Base-by-base conservation (phyloP, 306 rosid species). In the Trichosanthes truncata region DNA sequence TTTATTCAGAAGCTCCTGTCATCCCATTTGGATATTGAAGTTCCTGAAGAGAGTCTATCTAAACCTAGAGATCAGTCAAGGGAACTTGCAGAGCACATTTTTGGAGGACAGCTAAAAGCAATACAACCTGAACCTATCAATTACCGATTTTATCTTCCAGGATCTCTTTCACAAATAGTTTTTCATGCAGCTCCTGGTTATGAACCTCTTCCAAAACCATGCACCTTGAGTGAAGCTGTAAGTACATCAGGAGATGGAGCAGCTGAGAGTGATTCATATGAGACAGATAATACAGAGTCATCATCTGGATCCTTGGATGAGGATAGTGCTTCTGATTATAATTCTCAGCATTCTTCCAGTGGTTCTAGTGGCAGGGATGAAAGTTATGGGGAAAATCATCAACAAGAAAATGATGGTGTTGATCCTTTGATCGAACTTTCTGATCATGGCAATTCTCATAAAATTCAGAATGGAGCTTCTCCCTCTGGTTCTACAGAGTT, bases 131-230 rank as follows among this genome's bases (percentile, higher is more conserved):
- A 87, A 81, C 84, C 97, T 59, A 83, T 80, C 76, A 86, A 87
- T 83, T 80, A 83, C 80, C 87, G 97, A 59, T 86, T 91, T 84
- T 96, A 96, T 86, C 99, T 96, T 82, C 99, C 99, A 0, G 99
- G 97, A 77, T 96, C 99, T 84, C 91, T 93, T 78, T 96, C 98
- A 25, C 99, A 91, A 81, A 89, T 96, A 79, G 99, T 96, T 60
- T 87, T 90, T 78, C 99, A 93, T 90, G 98, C 99, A 79, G 99
- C 99, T 83, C 99, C 98, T 5, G 98, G 99, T 29, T 96, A 93
- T 83, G 99, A 96, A 73, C 94, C 99, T 67, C 99, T 93, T 77
- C 99, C 99, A 80, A 96, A 90, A 82, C 99, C 98, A 80, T 83
- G 93, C 83, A 91, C 94, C 80, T 87, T 93, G 79, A 81, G 73